Conservation (phyloP, 441 rosid genomes). For the Capsella rubella region DNA sequence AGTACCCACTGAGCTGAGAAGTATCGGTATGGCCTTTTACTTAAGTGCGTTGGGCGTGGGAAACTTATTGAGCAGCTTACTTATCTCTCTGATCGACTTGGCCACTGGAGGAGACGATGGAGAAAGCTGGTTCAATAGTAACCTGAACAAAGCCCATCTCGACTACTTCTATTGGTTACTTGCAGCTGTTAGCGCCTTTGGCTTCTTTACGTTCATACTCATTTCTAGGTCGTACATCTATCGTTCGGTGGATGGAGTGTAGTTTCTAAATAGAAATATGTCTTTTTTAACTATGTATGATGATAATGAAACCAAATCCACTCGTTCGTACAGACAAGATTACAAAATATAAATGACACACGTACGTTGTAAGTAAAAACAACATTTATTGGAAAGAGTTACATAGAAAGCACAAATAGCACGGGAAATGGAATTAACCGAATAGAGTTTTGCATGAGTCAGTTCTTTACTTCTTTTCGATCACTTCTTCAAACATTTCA, state of each 20-base stretch:
- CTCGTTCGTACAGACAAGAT: too few relatives aligned
- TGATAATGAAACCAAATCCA: too few relatives aligned
- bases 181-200: constrained; percentile 44
- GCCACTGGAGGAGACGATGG: constrained; percentile 47
- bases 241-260: constrained; percentile 12
- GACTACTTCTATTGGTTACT: constrained; percentile 63
- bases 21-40: constrained; percentile 61
- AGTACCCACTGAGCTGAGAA: constrained; percentile 58
- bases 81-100: constrained; percentile 51
- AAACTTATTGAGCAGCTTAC: constrained; percentile 60
- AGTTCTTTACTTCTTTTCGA: too few relatives aligned
- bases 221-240: constrained; percentile 33
- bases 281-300: too few relatives aligned
- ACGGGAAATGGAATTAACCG: too few relatives aligned
- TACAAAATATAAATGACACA: too few relatives aligned
- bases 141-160: constrained; percentile 58
- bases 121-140: constrained; percentile 50
- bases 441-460: too few relatives aligned
- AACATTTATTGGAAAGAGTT: too few relatives aligned
- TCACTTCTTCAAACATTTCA: too few relatives aligned
- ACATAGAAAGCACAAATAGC: too few relatives aligned
- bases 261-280: too few relatives aligned
- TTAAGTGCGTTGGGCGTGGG: constrained; percentile 65
- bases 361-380: too few relatives aligned
- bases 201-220: constrained; percentile 23